phyloP scores from a whole-genome alignment of 805 yeast genomes.

The Starmera quercuum region DNA sequence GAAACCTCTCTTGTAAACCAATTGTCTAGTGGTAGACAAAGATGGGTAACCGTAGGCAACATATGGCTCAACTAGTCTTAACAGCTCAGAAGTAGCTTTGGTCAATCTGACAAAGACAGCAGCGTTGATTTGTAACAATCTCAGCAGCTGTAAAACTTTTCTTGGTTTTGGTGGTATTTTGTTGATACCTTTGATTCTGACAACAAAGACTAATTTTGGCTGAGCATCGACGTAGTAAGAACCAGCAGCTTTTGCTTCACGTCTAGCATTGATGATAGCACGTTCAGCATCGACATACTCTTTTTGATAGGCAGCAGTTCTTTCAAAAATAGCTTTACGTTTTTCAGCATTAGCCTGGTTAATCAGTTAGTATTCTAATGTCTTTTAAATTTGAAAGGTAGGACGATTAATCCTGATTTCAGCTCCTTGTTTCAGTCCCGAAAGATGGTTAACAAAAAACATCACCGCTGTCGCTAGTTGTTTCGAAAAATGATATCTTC shows the following conservation, averaged over 20 bases:
- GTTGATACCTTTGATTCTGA: conserved; percentile 99
- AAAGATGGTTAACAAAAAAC: conserved; percentile 74
- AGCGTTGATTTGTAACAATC: conserved; percentile 89
- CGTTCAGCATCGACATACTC: conserved; percentile 93
- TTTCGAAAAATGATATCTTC: conserved; percentile 44
- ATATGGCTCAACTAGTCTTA: conserved; percentile 93
- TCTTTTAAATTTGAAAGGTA: not conserved
- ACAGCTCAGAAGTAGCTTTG: conserved; percentile 90
- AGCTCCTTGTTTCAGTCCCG: conserved; percentile 72
- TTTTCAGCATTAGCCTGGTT: conserved; percentile 41
- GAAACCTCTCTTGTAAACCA: conserved; percentile 95
- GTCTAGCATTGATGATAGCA: conserved; percentile 77
- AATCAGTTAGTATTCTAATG: conserved; percentile 8
- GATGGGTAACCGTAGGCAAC: conserved; percentile 97
- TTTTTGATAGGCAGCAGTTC: conserved; percentile 94
- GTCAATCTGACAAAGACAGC: conserved; percentile 93
- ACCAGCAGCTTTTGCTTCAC: conserved; percentile 91
- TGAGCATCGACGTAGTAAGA: conserved; percentile 94
- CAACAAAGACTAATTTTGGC: conserved; percentile 88
- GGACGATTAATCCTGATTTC: not conserved
- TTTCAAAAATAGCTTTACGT: conserved; percentile 73
- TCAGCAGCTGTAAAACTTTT: conserved; percentile 91
- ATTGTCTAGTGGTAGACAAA: conserved; percentile 83
- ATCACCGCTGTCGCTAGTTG: conserved; percentile 67
- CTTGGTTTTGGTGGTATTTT: conserved; percentile 99